A percentile compares a stretch with the other conserved stretches of the same genome.
phyloP scores from a whole-genome alignment of 495 filamentous ascomycete species.

The Amphirosellinia nigrospora region DNA sequence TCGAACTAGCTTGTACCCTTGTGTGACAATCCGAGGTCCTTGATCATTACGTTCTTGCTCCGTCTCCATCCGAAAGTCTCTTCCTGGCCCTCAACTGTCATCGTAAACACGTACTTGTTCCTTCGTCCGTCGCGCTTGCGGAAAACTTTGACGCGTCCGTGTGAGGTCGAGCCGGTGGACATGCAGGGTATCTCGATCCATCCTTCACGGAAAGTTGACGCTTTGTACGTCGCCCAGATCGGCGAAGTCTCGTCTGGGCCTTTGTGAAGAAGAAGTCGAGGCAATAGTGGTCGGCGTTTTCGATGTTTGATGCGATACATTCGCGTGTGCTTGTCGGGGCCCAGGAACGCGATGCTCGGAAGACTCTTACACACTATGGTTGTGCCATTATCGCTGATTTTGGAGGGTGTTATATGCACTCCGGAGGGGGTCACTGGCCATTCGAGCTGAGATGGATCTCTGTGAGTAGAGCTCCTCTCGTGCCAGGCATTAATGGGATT shows the following conservation, averaged over 20 bases:
- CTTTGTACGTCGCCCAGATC: slow-evolving; percentile 24
- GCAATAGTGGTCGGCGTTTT: slow-evolving; percentile 12
- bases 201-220: neutral
- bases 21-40: slow-evolving; percentile 16
- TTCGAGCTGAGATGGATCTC: neutral
- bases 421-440: slow-evolving; percentile 9
- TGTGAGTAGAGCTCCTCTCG: neutral
- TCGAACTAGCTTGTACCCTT: slow-evolving; percentile 25
- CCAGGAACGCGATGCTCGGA: slow-evolving; percentile 13
- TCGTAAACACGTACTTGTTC: slow-evolving; percentile 25
- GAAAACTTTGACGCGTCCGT: slow-evolving; percentile 14
- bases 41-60: slow-evolving; percentile 13
- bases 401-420: neutral
- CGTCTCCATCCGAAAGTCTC: slow-evolving; percentile 24
- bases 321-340: slow-evolving; percentile 9
- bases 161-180: slow-evolving; percentile 9
- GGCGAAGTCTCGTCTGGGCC: slow-evolving; percentile 5
- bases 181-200: slow-evolving; percentile 17
- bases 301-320: slow-evolving; percentile 13
- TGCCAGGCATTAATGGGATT: neutral
- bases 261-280: slow-evolving; percentile 6
- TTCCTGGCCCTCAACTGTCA: slow-evolving; percentile 6
- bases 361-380: slow-evolving; percentile 16
- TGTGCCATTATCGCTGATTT: neutral
- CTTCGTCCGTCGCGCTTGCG: slow-evolving; percentile 15